Evolutionary conservation across 164 flowering plant genomes (phyloP), one percentile per base, ranked within the genome.

Genomic region (Dillenia suffruticosa): DNA sequence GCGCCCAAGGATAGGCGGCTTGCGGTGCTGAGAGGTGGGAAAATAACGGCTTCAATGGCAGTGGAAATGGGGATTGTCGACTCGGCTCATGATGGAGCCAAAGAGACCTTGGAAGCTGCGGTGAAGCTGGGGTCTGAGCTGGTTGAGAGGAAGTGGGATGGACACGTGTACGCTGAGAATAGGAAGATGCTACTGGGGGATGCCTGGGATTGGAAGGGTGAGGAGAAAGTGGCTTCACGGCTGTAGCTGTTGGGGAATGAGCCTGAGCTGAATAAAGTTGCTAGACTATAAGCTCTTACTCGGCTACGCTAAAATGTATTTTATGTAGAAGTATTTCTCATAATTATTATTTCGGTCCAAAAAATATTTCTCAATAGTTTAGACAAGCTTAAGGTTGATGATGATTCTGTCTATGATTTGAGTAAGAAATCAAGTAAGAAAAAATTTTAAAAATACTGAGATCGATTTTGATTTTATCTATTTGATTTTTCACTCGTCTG

Each of bases 71-170:
- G 89, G 59, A 66, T 92, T 1, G 63, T 85, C 13, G 82, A 85
- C 65, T 67, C 77, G 53, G 88, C 76, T 11, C 71, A 71, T 49
- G 89, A 61, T 22, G 50, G 74, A 22, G 73, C 73, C 16, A 85
- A 63, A 76, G 88, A 76, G 83, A 82, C 89, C 0, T 53, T 87
- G 16, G 70, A 22, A 57, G 89, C 82, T 5, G 95, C 89, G 2
- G 46, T 84, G 59, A 51, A 55, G 26, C 50, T 83, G 62, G 94
- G 72, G 54, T 77, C 75, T 77, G 76, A 77, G 70, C 67, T 92
- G 71, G 81, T 63, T 2, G 62, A 46, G 46, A 79, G 76, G 73
- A 70, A 70, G 10, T 89, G 94, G 96, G 68, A 84, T 19, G 95
- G 97, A 2, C 57, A 78, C 49, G 77, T 76, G 40, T 92, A 92